A percentile compares a stretch with the other conserved stretches of the same genome.
Evolutionary conservation across 441 rosid species (phyloP).

Genomic region (Kokia cookei): DNA sequence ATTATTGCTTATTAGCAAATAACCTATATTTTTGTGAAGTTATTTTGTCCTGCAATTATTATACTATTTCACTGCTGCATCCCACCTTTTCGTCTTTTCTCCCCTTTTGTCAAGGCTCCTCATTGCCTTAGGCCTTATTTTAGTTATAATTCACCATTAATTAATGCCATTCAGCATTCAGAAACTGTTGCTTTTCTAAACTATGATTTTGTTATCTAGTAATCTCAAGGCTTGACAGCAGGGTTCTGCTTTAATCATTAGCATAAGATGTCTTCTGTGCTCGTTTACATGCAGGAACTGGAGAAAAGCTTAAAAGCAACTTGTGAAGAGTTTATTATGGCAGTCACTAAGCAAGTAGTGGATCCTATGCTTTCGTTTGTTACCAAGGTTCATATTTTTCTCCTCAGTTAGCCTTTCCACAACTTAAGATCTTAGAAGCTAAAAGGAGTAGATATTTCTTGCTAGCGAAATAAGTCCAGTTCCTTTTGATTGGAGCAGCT

Average conservation of each 20-base stretch:
- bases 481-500: background rate
- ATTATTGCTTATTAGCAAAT: background rate
- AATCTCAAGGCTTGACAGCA: background rate
- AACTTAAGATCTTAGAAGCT: background rate
- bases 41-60: background rate
- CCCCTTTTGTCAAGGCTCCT: background rate
- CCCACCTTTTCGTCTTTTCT: background rate
- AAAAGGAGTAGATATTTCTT: background rate
- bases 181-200: background rate
- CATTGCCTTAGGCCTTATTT: background rate
- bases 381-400: constrained; percentile 60
- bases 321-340: constrained; percentile 98
- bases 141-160: background rate
- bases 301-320: constrained; percentile 92
- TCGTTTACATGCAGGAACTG: constrained; percentile 57
- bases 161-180: background rate
- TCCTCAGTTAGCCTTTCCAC: background rate
- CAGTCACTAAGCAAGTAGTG: constrained; percentile 86
- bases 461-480: background rate
- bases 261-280: background rate
- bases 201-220: background rate
- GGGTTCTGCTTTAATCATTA: background rate
- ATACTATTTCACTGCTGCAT: background rate
- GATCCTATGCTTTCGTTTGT: constrained; percentile 97
- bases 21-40: background rate